Percentiles rank a stretch among this genome's conserved stretches.
Evolutionary conservation across 805 yeast species (phyloP).

Genomic region (Tetrapisispora taiwanensis): DNA sequence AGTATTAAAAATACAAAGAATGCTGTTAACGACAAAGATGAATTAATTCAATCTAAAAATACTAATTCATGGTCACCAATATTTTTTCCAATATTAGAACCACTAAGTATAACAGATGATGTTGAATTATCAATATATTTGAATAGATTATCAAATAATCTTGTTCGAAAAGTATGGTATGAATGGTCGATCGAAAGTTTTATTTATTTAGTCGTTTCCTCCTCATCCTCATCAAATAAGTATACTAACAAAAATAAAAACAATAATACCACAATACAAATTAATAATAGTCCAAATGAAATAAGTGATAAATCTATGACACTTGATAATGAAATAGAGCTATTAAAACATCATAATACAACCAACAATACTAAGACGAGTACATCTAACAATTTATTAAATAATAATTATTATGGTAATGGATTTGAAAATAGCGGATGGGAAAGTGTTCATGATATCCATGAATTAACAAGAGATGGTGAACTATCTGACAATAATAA

Average conservation of each 20-base stretch:
- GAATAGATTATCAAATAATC: conserved; percentile 34
- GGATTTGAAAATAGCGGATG: conserved; percentile 10
- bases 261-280: not conserved
- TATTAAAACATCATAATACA: no score
- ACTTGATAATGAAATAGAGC: no score
- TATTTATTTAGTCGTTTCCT: conserved; percentile 32
- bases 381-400: no score
- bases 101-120: conserved; percentile 43
- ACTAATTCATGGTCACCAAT: conserved; percentile 61
- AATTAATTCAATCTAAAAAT: conserved; percentile 30
- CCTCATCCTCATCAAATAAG: conserved; percentile 6
- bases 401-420: not conserved
- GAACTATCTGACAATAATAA: not conserved
- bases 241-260: not conserved
- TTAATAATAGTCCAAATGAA: not conserved
- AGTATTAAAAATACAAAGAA: no score
- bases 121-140: conserved; percentile 44
- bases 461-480: conserved; percentile 11
- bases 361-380: no score
- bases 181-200: conserved; percentile 54
- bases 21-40: not conserved
- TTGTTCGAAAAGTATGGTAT: conserved; percentile 46
- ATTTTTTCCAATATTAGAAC: conserved; percentile 49
- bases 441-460: conserved; percentile 27
- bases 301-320: no score